These are phyloP conservation scores for Venturia aucupariae DNA, from an alignment of 2,329 filamentous ascomycete genomes.

Conservation along the genomic window DNA sequence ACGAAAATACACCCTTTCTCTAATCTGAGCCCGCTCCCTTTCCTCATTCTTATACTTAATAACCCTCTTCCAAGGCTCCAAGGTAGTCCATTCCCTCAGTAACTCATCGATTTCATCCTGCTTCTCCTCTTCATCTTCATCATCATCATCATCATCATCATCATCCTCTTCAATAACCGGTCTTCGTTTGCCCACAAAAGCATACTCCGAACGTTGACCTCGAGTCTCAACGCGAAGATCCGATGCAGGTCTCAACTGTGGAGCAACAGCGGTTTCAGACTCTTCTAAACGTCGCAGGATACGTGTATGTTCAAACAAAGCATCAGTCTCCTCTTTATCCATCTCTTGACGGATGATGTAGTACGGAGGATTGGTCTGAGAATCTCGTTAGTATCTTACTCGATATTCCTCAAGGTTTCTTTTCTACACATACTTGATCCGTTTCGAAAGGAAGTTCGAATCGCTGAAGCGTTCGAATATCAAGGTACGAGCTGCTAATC, in stretches of 20 bases:
- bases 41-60: background rate
- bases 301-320: constrained; percentile 41
- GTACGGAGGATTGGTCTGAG: no score
- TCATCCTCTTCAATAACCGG: no score
- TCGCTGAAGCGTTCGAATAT: constrained; percentile 37
- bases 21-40: background rate
- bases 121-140: no score
- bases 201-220: no score
- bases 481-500: constrained; percentile 24
- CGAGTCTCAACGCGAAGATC: no score
- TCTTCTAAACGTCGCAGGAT: no score
- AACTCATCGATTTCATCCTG: background rate
- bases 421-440: constrained; percentile 35
- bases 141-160: background rate
- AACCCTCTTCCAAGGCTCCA: background rate
- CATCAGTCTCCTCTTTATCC: constrained; percentile 37
- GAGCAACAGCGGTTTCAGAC: no score
- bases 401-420: no score
- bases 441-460: constrained; percentile 40
- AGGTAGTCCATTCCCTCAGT: background rate
- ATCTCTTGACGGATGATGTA: constrained; percentile 42
- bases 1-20: no score
- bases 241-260: no score
- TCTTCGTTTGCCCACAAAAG: no score
- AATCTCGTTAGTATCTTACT: no score